Conservation (phyloP, 1,139 yeast species). For the Petasospora fabianii region DNA sequence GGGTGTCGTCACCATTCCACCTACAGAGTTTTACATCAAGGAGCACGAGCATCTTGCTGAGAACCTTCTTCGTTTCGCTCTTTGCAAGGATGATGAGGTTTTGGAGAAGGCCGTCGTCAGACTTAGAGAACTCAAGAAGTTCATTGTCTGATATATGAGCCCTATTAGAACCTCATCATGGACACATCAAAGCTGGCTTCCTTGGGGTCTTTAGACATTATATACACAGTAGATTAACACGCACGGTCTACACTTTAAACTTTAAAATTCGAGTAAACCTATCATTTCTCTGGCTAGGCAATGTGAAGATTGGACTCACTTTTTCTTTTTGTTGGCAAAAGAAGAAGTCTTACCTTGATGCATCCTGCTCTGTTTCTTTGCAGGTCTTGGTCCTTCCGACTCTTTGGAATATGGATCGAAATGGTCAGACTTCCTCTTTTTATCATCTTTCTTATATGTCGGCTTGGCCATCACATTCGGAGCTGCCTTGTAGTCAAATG, state of each 20-base stretch:
- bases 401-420: slow-evolving; percentile 59
- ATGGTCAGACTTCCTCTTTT: slow-evolving; percentile 38
- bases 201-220: no score
- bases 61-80: slow-evolving; percentile 87
- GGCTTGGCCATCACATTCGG: slow-evolving; percentile 37
- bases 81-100: slow-evolving; percentile 84
- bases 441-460: slow-evolving; percentile 26
- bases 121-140: slow-evolving; percentile 65
- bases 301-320: slow-evolving; percentile 2
- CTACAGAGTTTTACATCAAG: slow-evolving; percentile 80
- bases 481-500: slow-evolving; percentile 46
- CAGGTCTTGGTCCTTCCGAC: slow-evolving; percentile 47
- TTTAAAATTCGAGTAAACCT: no score
- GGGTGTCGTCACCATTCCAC: slow-evolving; percentile 96
- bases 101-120: slow-evolving; percentile 79
- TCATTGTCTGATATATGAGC: slow-evolving; percentile 31
- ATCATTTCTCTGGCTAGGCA: no score
- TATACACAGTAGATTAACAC: no score
- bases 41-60: slow-evolving; percentile 76
- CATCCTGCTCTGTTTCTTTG: slow-evolving; percentile 36
- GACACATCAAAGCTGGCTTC: no score
- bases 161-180: no score
- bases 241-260: no score
- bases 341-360: slow-evolving; percentile 23
- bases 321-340: slow-evolving; percentile 20